Evolutionary conservation across 202 grass and related monocot species (phyloP), one percentile per base, ranked within the genome.

Genomic region (Cymbopogon flexuosus): DNA sequence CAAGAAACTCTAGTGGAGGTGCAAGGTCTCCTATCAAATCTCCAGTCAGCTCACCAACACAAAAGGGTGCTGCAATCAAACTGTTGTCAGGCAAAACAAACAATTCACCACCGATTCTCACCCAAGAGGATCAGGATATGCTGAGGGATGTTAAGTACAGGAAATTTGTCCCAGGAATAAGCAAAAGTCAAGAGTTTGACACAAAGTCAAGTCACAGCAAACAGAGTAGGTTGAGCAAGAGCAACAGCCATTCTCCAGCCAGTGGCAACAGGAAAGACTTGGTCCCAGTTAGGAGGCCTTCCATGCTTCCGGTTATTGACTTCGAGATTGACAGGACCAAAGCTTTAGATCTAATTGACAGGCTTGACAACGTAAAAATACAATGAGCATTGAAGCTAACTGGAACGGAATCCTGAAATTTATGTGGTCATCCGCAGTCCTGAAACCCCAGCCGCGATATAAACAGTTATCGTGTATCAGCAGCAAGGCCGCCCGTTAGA

Each of bases 101-200:
- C 30, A 78, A 70, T 68, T 84, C 70, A 59, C 89, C 84, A 34
- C 49, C 88, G 1, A 7, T 85, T 62, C 92, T 99, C 70, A 91
- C 88, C 24, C 73, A 88, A 79, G 92, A 93, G 84, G 96, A 99
- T 35, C 83, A 87, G 70, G 96, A 96, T 74, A 99, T 99, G 96
- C 81, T 99, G 67, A 84, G 62, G 52, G 84, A 79, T 69, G 92
- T 99, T 19, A 96, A 85, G 64, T 96, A 85, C 70, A 91, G 85
- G 47, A 91, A 87, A 76, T 86, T 90, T 59, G 61, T 91, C 54
- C 96, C 96, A 5, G 92, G 92, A 52, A 96, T 96, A 81, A 93
- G 92, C 73, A 99, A 90, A 79, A 99, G 96, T 60, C 92, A 99
- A 76, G 96, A 99, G 79, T 99, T 99, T 42, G 80, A 83, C 72